Conservation (phyloP, 1,139 yeast species). For the Eremothecium cymbalariae region DNA sequence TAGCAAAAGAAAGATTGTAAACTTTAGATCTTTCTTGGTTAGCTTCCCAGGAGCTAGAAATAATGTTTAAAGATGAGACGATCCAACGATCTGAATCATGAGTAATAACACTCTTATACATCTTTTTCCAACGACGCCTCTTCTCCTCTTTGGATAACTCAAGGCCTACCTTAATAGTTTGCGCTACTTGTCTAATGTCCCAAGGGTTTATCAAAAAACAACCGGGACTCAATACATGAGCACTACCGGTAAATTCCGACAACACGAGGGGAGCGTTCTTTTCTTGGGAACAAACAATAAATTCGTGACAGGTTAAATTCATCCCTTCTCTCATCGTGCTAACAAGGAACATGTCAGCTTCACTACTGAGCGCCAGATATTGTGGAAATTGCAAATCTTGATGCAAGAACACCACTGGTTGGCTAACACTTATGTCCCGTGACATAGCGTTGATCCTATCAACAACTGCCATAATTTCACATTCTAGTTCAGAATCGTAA, state of each 20-base stretch:
- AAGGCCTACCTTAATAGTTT: conserved; percentile 52
- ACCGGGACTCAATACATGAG: conserved; percentile 63
- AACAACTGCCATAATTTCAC: conserved; percentile 68
- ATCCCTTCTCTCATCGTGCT: conserved; percentile 93
- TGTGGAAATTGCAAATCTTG: conserved; percentile 87
- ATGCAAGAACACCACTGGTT: conserved; percentile 79
- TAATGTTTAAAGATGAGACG: conserved; percentile 44
- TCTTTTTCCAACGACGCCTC: conserved; percentile 49
- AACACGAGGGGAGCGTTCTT: conserved; percentile 74
- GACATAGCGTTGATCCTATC: conserved; percentile 76
- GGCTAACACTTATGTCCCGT: conserved; percentile 63
- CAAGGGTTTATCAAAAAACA: conserved; percentile 86
- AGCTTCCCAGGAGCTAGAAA: conserved; percentile 53
- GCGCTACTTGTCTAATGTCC: conserved; percentile 63
- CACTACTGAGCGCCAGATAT: conserved; percentile 74
- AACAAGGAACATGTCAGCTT: conserved; percentile 82
- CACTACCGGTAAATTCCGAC: conserved; percentile 93
- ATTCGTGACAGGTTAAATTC: conserved; percentile 94
- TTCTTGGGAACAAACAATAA: conserved; percentile 64
- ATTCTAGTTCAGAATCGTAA: conserved; percentile 47
- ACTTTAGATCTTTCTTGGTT: conserved; percentile 40
- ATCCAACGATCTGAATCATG: conserved; percentile 80
- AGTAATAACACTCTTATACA: conserved; percentile 49
- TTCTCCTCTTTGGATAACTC: conserved; percentile 57
- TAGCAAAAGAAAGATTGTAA: conserved; percentile 36